Evolutionary conservation across 768 basidiomycete genomes (phyloP).

Genomic region (Hericium alpestre): DNA sequence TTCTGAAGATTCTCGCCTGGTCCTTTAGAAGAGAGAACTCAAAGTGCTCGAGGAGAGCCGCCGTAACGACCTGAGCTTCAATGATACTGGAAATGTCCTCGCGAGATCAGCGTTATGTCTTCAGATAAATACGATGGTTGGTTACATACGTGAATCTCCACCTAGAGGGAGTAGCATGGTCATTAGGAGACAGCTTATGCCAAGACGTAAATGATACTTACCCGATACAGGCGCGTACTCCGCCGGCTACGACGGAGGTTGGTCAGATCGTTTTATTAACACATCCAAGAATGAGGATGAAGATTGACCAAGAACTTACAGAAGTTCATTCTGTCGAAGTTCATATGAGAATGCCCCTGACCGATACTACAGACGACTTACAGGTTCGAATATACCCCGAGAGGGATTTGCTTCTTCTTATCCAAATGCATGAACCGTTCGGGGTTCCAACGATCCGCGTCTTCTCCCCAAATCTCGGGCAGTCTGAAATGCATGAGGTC

Average conservation of each 20-base stretch:
- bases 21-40: constrained; percentile 22
- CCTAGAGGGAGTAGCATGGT: background rate
- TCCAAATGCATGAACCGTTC: constrained; percentile 6
- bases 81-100: constrained; percentile 17
- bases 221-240: constrained; percentile 7
- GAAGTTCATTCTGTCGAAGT: constrained; percentile 2
- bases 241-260: constrained; percentile 3
- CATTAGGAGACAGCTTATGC: background rate
- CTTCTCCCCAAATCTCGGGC: constrained; percentile 9
- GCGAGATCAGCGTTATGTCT: constrained; percentile 6
- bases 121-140: background rate
- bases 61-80: constrained; percentile 25
- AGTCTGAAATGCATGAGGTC: background rate
- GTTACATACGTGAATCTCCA: constrained; percentile 9
- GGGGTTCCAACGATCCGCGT: constrained; percentile 7
- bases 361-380: background rate
- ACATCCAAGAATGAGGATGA: background rate
- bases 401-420: background rate
- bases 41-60: constrained; percentile 27
- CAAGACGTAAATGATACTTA: background rate
- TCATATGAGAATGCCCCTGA: background rate
- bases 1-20: constrained; percentile 19
- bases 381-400: constrained; percentile 9
- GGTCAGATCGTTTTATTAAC: background rate
- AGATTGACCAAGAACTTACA: background rate